phyloP scores from a whole-genome alignment of 306 rosid species.

The Sindora glabra region DNA sequence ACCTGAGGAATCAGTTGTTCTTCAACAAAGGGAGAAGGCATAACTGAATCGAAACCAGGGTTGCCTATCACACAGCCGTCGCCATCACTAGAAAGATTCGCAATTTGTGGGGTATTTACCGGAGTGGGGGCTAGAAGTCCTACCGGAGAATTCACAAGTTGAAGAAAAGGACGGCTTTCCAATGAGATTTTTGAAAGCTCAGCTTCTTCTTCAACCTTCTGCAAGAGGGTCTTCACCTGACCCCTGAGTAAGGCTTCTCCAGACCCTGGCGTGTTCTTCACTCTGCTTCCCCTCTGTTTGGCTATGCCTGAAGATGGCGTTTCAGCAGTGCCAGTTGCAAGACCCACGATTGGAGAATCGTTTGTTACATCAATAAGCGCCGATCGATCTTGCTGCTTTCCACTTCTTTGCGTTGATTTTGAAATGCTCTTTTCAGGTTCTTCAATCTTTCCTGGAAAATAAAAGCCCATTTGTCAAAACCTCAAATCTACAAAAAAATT shows the following conservation, averaged over 20 bases:
- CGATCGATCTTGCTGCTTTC: constrained; percentile 55
- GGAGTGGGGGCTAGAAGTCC: constrained; percentile 81
- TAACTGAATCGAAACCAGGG: constrained; percentile 7
- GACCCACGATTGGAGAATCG: constrained; percentile 87
- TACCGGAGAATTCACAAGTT: constrained; percentile 43
- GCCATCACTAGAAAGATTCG: constrained; percentile 27
- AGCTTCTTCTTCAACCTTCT: constrained; percentile 90
- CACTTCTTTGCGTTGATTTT: constrained; percentile 39
- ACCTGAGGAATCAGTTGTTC: constrained; percentile 64
- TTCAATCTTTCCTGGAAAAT: constrained; percentile 39
- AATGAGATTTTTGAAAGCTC: constrained; percentile 53
- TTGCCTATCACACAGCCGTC: not conserved
- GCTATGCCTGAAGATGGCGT: constrained; percentile 47
- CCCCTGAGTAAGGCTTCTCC: constrained; percentile 91
- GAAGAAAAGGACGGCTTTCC: constrained; percentile 42
- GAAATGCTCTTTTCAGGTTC: constrained; percentile 41
- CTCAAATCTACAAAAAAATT: not conserved
- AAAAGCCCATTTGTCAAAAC: not conserved
- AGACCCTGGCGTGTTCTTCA: constrained; percentile 76
- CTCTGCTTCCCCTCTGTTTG: constrained; percentile 35
- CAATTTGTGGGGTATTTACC: constrained; percentile 65
- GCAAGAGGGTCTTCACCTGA: constrained; percentile 85
- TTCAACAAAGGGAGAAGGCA: constrained; percentile 35
- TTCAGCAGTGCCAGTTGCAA: constrained; percentile 38
- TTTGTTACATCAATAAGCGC: constrained; percentile 73